These are phyloP conservation scores for Cladorrhinum samala DNA, from an alignment of 495 filamentous ascomycete genomes.

Conservation along the genomic window DNA sequence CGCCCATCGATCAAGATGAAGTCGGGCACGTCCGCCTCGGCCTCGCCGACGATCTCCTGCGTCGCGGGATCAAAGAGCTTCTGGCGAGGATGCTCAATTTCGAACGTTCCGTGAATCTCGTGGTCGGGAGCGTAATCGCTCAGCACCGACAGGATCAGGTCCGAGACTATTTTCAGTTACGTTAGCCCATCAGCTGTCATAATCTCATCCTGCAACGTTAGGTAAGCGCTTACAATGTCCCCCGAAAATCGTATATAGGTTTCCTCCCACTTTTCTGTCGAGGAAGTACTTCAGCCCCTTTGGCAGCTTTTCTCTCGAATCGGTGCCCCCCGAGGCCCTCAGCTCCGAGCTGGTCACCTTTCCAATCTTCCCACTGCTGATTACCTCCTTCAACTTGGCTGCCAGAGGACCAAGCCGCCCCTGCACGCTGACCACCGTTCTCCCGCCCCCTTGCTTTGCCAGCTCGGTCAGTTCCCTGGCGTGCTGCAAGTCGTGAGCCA, in stretches of 20 bases:
- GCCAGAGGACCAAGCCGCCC: conserved; percentile 39
- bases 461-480: conserved; percentile 38
- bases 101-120: conserved; percentile 29
- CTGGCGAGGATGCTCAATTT: conserved; percentile 40
- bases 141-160: conserved; percentile 36
- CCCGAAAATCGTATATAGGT: conserved; percentile 46
- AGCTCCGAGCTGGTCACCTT: conserved; percentile 49
- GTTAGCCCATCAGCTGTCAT: background rate
- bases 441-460: conserved; percentile 31
- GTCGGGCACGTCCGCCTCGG: conserved; percentile 36
- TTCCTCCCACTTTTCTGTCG: conserved; percentile 41
- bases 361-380: conserved; percentile 46
- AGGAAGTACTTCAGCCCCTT: conserved; percentile 40
- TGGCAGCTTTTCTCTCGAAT: conserved; percentile 26
- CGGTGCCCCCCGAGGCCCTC: conserved; percentile 31
- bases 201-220: background rate
- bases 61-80: conserved; percentile 24
- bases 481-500: conserved; percentile 30
- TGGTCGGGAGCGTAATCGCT: conserved; percentile 37
- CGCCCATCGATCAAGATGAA: conserved; percentile 43
- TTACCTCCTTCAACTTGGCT: conserved; percentile 39
- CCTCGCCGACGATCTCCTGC: conserved; percentile 24
- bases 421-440: conserved; percentile 49
- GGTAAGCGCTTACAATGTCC: conserved; percentile 39
- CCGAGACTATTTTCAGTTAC: conserved; percentile 20